Conservation (phyloP, 2,329 filamentous ascomycete species). For the Paracorniculantispora psalliotae region DNA sequence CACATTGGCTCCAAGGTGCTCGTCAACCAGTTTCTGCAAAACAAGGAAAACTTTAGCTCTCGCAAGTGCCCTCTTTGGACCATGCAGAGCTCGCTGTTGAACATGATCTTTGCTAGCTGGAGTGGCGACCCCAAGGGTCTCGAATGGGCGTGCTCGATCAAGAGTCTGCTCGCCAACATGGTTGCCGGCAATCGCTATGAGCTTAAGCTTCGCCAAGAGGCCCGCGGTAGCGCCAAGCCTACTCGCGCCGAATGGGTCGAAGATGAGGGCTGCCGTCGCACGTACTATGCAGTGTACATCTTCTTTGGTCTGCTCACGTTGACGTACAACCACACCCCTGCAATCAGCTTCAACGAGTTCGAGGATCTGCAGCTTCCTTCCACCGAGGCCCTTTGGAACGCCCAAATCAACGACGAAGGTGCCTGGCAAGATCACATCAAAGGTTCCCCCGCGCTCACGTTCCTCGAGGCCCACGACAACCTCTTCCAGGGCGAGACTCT, state of each 20-base stretch:
- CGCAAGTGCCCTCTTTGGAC: slow-evolving; percentile 96
- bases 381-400: slow-evolving; percentile 90
- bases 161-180: slow-evolving; percentile 97
- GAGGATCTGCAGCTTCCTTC: slow-evolving; percentile 89
- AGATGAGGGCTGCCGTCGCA: slow-evolving; percentile 92
- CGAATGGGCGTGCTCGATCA: slow-evolving; percentile 98
- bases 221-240: slow-evolving; percentile 69
- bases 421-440: slow-evolving; percentile 78
- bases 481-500: slow-evolving; percentile 89
- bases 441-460: slow-evolving; percentile 70
- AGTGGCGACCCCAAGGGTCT: slow-evolving; percentile 95
- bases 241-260: slow-evolving; percentile 90
- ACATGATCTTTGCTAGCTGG: slow-evolving; percentile 99
- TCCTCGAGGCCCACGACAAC: slow-evolving; percentile 90
- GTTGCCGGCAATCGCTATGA: slow-evolving; percentile 96
- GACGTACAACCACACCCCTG: slow-evolving; percentile 96
- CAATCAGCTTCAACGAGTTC: slow-evolving; percentile 97
- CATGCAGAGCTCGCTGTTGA: slow-evolving; percentile 93
- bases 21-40: slow-evolving; percentile 93
- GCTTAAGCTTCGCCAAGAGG: slow-evolving; percentile 86
- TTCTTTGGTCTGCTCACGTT: slow-evolving; percentile 94
- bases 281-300: slow-evolving; percentile 98
- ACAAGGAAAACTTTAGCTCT: slow-evolving; percentile 98
- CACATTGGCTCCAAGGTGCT: slow-evolving; percentile 97
- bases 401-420: slow-evolving; percentile 70